A percentile compares a stretch with the other conserved stretches of the same genome.
Evolutionary conservation across 192 early-diverging fungal species (phyloP).

Genomic region (Allomyces macrogynus): DNA sequence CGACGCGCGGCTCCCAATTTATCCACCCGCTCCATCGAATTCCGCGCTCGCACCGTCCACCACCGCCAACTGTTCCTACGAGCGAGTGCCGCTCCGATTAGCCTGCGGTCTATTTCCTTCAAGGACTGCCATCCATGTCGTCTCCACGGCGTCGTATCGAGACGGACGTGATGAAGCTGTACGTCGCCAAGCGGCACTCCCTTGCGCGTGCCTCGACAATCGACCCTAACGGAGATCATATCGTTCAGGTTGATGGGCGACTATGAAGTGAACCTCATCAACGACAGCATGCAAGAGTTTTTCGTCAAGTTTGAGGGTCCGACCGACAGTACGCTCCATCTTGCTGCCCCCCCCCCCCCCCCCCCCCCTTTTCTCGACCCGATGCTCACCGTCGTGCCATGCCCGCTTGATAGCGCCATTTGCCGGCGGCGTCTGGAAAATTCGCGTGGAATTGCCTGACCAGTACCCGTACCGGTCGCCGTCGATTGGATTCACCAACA

Average conservation of each 20-base stretch:
- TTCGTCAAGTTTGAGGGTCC: conserved; percentile 86
- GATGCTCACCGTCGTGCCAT: no score
- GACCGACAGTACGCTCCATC: conserved; percentile 54
- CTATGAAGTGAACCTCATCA: conserved; percentile 94
- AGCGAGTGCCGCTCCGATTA: no score
- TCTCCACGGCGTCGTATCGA: conserved; percentile 84
- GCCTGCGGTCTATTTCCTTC: no score
- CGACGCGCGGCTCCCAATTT: no score
- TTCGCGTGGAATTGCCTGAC: conserved; percentile 96
- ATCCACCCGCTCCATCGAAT: no score
- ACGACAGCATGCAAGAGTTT: conserved; percentile 99
- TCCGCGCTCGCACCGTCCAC: no score
- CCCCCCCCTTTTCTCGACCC: no score
- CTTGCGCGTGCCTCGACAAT: no score
- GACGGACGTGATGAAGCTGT: conserved; percentile 95
- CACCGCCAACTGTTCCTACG: no score
- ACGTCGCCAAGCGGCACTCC: no score
- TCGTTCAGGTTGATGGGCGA: conserved; percentile 66
- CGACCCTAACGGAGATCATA: no score
- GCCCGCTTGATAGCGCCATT: conserved; percentile 52
- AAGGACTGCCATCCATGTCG: conserved; percentile 31
- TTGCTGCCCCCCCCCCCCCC: no score
- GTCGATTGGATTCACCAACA: conserved; percentile 98
- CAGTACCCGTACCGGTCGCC: conserved; percentile 98
- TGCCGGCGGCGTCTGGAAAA: conserved; percentile 82